Conservation (phyloP, 306 rosid species). For the Prosopis cineraria region DNA sequence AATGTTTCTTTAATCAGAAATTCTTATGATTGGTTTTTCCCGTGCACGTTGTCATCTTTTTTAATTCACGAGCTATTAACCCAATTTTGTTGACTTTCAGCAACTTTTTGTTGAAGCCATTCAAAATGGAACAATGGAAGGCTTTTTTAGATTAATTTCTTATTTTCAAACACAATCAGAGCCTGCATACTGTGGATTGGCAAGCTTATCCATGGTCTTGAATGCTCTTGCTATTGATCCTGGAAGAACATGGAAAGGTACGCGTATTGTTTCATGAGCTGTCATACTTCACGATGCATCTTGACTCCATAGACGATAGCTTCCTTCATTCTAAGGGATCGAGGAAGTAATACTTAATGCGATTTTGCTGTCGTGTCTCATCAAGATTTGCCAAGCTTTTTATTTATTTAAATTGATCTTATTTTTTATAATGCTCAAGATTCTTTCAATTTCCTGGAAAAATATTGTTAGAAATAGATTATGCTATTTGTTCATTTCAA, state of each 20-base stretch:
- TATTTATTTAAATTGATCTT: not conserved
- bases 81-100: conserved; percentile 43
- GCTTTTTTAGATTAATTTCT: conserved; percentile 78
- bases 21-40: not conserved
- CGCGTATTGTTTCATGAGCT: not conserved
- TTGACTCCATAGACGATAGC: not conserved
- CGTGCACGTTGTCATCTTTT: not conserved
- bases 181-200: conserved; percentile 93
- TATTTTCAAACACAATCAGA: conserved; percentile 91
- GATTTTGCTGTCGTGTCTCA: not conserved
- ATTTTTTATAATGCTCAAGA: not conserved
- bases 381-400: not conserved
- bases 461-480: not conserved
- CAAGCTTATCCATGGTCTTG: conserved; percentile 90
- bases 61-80: not conserved
- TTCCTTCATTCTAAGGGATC: not conserved
- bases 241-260: conserved; percentile 95
- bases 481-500: not conserved
- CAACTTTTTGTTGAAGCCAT: conserved; percentile 73
- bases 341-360: not conserved
- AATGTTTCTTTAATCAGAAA: not conserved
- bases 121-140: conserved; percentile 85
- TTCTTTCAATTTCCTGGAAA: not conserved
- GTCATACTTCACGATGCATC: not conserved
- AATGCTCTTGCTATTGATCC: conserved; percentile 97